A percentile compares a stretch with the other conserved stretches of the same genome.
Evolutionary conservation across 805 yeast species (phyloP).

Genomic region (Schwanniomyces pseudopolymorphus): DNA sequence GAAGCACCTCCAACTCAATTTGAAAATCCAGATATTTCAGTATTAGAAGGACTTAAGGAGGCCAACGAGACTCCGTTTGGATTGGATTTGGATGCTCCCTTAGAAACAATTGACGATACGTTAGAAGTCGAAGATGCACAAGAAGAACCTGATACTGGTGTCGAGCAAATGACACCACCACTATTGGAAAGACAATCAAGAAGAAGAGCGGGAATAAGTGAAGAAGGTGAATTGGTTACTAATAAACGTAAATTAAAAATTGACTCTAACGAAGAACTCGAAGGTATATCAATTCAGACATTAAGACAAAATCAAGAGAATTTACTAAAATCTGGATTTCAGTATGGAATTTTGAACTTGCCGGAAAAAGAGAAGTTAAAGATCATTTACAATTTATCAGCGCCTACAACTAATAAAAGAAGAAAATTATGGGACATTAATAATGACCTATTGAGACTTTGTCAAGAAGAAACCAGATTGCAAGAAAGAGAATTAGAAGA

Average conservation of each 20-base stretch:
- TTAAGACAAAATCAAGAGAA: conserved; percentile 28
- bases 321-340: conserved; percentile 20
- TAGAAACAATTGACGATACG: conserved; percentile 34
- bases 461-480: conserved; percentile 24
- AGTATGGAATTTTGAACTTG: conserved; percentile 25
- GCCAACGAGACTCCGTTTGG: conserved; percentile 21
- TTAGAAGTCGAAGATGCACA: conserved; percentile 9
- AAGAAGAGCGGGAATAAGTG: conserved; percentile 25
- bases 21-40: conserved; percentile 24
- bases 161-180: conserved; percentile 26
- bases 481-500: conserved; percentile 20
- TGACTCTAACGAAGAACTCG: conserved; percentile 46
- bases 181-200: background rate
- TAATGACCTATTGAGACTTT: conserved; percentile 25
- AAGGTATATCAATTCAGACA: conserved; percentile 40
- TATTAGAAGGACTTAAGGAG: conserved; percentile 16
- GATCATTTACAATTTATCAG: conserved; percentile 33
- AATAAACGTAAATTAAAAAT: conserved; percentile 43
- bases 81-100: conserved; percentile 40
- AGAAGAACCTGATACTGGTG: conserved; percentile 5
- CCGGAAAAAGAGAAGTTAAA: conserved; percentile 31
- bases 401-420: conserved; percentile 27
- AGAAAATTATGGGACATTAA: conserved; percentile 31
- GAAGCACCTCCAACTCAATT: conserved; percentile 22
- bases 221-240: conserved; percentile 47